Base-by-base conservation (phyloP, 108 stramenopile species). In the Skeletonema potamos region DNA sequence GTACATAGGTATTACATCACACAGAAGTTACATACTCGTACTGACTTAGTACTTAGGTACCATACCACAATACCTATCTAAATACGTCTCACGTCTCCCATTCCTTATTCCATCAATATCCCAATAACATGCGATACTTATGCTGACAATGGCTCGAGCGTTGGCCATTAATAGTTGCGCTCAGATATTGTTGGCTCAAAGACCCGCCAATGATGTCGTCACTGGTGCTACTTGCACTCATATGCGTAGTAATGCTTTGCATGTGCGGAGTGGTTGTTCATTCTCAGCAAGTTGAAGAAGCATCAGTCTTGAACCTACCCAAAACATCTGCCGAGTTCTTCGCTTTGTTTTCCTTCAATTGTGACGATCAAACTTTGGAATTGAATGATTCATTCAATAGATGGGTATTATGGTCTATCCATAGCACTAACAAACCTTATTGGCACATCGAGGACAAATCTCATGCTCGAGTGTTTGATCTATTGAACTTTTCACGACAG, bases 401-500 rank as follows among this genome's bases (percentile, higher is more conserved):
- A 28, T 76, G 68, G 67, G 64, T 77, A 7, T 22, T 77, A 39
- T 43, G 63, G 56, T 62, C 64, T 41, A 29, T 63, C 1, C 76
- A 77, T 46, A 60, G 46, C 18, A 65, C 68, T 12, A 65, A 63
- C 64, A 59, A 58, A 27, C 24, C 51, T 12, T 63, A 64, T 6
- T 77, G 76, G 76, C 64, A 70, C 44, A 63, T 77, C 9, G 64
- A 20, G 29, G 39, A 34, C 37, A 44, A 43, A n/a, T 65, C 59
- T 43, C 69, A 77, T 37, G 68, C 69, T 13, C 55, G 76, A 44
- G 76, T 77, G 11, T 77, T 77, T 54, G 76, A 77, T 70, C 68
- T 77, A 15, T 70, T 77, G 34, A 58, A 77, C 43, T 70, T 58
- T 64, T 44, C 69, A 13, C 63, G 59, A 56, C 27, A 58, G 58